Base-by-base conservation (phyloP, 371 early-diverging fungal species). In the Mucor piriformis region DNA sequence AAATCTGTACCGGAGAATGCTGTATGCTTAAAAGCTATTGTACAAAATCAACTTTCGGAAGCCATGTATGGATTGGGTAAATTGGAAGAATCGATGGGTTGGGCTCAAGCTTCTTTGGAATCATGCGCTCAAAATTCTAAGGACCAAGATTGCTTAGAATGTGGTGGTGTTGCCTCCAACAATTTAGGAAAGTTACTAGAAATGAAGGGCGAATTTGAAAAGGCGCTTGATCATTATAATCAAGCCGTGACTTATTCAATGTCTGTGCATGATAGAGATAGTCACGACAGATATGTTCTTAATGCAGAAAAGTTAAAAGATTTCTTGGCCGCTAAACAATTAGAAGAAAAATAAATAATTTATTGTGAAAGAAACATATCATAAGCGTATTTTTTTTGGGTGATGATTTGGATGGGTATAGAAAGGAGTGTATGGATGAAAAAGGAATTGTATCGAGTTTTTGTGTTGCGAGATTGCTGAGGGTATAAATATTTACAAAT, bases 61-160 rank as follows among this genome's bases (percentile, higher is more conserved):
- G 52, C 63, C 20, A 65, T 81, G 64, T 83, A 65, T 64, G 83
- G 72, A 0, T 47, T 74, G 53, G 73, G 72, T 13, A 75, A 79
- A 44, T 13, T 48, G 7, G 79, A 83, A 2, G 81, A 79, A 49
- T 70, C 79, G 1, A 58, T 83, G 63, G 83, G 83, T 2, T 83
- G 83, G 83, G 73, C 81, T 21, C 83, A 83, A 42, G 68, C 75
- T 20, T 69, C 81, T 5, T 63, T 83, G n/a, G 64, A 60, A 24
- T 67, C 75, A 1, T 68, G 73, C 20, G 60, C 70, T 1, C 34
- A 46, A 12, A 61, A 58, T 16, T 10, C 38, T 12, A 63, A 59
- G 18, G 44, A 47, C 15, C 63, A 67, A 49, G 80, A 81, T 57
- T 83, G 83, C 37, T 64, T 70, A 20, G 79, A 83, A 59, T 83